phyloP scores from a whole-genome alignment of 2,329 filamentous ascomycete species.

The Colletotrichum navitas region DNA sequence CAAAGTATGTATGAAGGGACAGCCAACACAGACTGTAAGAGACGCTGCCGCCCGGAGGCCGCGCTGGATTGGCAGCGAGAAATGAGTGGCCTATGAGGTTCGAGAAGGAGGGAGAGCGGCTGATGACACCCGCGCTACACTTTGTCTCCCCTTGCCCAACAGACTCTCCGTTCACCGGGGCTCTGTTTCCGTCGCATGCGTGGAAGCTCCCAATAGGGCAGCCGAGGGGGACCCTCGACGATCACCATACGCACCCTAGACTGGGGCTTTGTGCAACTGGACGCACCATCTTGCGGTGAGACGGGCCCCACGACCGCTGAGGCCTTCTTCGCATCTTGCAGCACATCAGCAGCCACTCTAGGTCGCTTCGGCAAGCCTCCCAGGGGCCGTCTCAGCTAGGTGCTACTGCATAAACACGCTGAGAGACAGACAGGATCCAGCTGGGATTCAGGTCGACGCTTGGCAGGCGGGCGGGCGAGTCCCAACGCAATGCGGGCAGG shows the following conservation, averaged over 20 bases:
- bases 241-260: constrained; percentile 37
- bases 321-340: background rate
- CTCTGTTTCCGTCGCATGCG: constrained; percentile 21
- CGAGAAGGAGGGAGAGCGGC: background rate
- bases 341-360: background rate
- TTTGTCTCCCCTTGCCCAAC: constrained; percentile 15
- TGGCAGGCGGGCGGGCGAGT: background rate
- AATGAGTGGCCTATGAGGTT: constrained; percentile 18
- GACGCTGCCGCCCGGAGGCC: background rate
- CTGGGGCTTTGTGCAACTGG: constrained; percentile 10
- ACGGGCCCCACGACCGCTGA: constrained; percentile 9
- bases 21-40: background rate
- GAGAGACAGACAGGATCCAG: background rate
- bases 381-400: constrained; percentile 26
- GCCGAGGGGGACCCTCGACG: constrained; percentile 15
- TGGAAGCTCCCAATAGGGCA: constrained; percentile 31
- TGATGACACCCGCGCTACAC: constrained; percentile 8
- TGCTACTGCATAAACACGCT: background rate
- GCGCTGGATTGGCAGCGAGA: background rate
- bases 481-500: background rate
- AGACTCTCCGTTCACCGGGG: constrained; percentile 14
- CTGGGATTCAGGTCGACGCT: constrained; percentile 4
- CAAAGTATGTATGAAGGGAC: background rate
- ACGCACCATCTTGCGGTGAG: constrained; percentile 34
- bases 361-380: constrained; percentile 22